Conservation (phyloP, 2,329 filamentous ascomycete species). For the Emydomyces testavorans region DNA sequence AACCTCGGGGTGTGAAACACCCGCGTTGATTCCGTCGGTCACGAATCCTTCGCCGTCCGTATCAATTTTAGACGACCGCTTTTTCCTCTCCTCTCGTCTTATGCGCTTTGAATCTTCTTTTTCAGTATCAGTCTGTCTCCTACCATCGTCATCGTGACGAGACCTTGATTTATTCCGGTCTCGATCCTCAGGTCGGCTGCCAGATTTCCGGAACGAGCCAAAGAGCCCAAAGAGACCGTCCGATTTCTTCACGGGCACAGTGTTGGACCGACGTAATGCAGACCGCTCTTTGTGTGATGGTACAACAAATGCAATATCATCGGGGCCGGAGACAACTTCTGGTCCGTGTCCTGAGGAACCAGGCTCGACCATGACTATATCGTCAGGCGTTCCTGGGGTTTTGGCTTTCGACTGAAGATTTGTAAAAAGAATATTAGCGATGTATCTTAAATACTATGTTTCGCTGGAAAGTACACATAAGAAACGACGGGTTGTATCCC, state of each 20-base stretch:
- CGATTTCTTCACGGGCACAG: constrained; percentile 48
- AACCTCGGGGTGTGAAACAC: constrained; percentile 31
- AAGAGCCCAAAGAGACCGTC: constrained; percentile 53
- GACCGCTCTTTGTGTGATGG: constrained; percentile 39
- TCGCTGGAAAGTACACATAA: neutral
- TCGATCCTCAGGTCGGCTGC: constrained; percentile 24
- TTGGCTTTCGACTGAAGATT: constrained; percentile 25
- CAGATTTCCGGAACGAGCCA: constrained; percentile 34
- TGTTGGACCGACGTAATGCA: constrained; percentile 50
- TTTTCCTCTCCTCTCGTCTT: constrained; percentile 29
- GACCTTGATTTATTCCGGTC: constrained; percentile 31
- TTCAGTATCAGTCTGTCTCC: constrained; percentile 28
- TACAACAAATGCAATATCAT: constrained; percentile 44
- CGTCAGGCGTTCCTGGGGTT: constrained; percentile 32
- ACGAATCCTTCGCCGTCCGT: constrained; percentile 39
- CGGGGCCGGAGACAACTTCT: constrained; percentile 37
- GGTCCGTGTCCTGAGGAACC: constrained; percentile 37
- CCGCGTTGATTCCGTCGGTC: constrained; percentile 20
- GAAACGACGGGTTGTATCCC: neutral
- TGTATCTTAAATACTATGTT: constrained; percentile 4
- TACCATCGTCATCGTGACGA: constrained; percentile 28
- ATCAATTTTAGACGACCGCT: constrained; percentile 37
- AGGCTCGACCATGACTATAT: constrained; percentile 45
- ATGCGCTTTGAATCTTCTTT: constrained; percentile 26
- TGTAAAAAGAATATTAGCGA: constrained; percentile 11